Evolutionary conservation across 306 rosid species (phyloP), one percentile per base, ranked within the genome.

Genomic region (Sicyos edulis): DNA sequence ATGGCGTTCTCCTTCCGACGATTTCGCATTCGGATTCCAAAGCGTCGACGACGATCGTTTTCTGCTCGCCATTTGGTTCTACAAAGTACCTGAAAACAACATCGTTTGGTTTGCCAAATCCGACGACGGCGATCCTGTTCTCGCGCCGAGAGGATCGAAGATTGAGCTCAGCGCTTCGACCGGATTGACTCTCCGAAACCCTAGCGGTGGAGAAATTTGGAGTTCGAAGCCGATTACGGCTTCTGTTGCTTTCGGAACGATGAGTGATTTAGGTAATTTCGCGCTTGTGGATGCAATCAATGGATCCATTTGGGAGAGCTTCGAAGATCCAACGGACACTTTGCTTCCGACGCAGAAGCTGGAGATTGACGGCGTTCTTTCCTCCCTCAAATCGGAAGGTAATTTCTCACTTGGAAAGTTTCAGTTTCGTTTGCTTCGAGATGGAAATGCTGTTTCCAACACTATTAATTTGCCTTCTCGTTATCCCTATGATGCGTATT

Each of bases 21-120:
- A 87, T 57, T 89, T 89, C 60, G 86, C 90, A 22, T 87, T 87
- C 44, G 76, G 76, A 12, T 73, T 73, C 61, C 65, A 13, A 3
- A 59, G 57, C 10, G 0, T 57, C 0, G 44, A 11, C 37, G 4
- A 21, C 4, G 37, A 55, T 42, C 54, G 14, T 17, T 73, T 19
- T 53, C n/a, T 73, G 1, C 86, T 83, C 44, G 77, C 85, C 54
- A 80, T 84, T n/a, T 89, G 92, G 89, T 89, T 72, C 75, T 70
- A 80, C 6, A 82, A 71, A 2, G 66, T 87, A 40, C 80, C 66
- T 6, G 66, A 73, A 1, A 78, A 14, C 24, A 85, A 86, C 55
- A 15, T 82, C 6, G 87, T 82, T 6, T 89, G 96, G 96, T 82
- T 53, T 61, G 87, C 83, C 2, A 81, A 78, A 40, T 21, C 56